Base-by-base conservation (phyloP, 169 alveolate species). In the Plasmodium inui region DNA sequence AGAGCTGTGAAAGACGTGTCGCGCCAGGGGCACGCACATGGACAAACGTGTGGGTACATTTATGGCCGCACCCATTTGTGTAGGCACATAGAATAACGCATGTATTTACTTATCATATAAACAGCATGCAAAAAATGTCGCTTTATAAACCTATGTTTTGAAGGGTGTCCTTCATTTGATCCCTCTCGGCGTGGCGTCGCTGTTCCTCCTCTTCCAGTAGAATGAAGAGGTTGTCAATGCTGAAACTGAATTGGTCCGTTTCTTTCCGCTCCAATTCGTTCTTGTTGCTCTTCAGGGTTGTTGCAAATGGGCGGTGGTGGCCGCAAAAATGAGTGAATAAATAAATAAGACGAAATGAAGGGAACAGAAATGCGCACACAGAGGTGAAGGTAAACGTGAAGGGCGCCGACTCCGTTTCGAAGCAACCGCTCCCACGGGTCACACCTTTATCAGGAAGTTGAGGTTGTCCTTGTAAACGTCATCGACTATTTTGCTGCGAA, bases 381-480 rank as follows among this genome's bases (percentile, higher is more conserved):
- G 19, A 79, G 22, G 70, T 41, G 30, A 46, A 10, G n/a, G 57
- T 2, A 8, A 37, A 5, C 9, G 44, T 46, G n/a, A 9, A 46
- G 57, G 57, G 57, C n/a, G 46, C 22, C 0, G 37, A 12, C 53
- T 3, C 32, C 34, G 22, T 22, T 57, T 78, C 55, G 0, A 78
- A 37, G 4, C 30, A 17, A 70, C 3, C 44, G 30, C 81, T 44
- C 46, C 32, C 71, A 83, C 83, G 32, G 50, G 32, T 82, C 90
- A n/a, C 55, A 90, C 91, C 91, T 71, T 82, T 72, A 81, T 17
- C 41, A 90, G 61, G 72, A 81, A 90, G 34, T 82, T 82, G 12
- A 90, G 67, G 67, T 90, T 90, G 22, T 90, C 94, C 55, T 90
- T 90, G 41, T 90, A 90, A 41, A 90, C 92, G 73, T 79, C 94